Percentiles rank a stretch among this genome's conserved stretches.
Conservation (phyloP, 1,284 basidiomycete genomes). For the Rhodotorula sp. region DNA sequence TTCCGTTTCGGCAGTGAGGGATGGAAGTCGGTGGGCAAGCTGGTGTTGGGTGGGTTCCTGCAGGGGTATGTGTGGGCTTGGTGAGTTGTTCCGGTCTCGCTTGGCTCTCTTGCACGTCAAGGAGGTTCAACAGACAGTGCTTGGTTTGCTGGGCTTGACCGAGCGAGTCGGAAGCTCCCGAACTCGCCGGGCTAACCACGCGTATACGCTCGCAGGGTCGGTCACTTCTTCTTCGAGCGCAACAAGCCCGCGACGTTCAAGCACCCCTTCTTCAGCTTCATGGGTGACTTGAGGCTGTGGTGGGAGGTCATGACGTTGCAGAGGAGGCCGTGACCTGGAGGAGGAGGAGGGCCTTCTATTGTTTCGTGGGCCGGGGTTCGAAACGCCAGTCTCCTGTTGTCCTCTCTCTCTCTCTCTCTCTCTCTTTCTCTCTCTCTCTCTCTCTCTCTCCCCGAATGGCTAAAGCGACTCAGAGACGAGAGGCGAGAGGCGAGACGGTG, state of each 20-base stretch:
- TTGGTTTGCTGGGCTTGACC: too few relatives aligned
- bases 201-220: conserved; percentile 23
- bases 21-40: conserved; percentile 16
- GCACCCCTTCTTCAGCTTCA: conserved; percentile 30
- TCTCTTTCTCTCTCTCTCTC: too few relatives aligned
- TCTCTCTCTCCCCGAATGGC: too few relatives aligned
- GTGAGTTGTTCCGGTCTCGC: neutral
- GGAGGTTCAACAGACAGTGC: too few relatives aligned
- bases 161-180: too few relatives aligned
- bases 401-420: too few relatives aligned
- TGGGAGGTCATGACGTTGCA: conserved; percentile 16
- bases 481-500: neutral
- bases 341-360: too few relatives aligned
- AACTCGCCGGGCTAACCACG: too few relatives aligned
- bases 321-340: neutral
- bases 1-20: conserved; percentile 21
- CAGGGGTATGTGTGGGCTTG: conserved; percentile 34
- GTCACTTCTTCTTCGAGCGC: conserved; percentile 32
- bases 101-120: neutral
- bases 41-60: conserved; percentile 22
- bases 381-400: too few relatives aligned
- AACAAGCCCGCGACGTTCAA: conserved; percentile 37
- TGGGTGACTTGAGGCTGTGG: conserved; percentile 27
- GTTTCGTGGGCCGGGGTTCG: too few relatives aligned
- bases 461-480: neutral